Evolutionary conservation across 108 stramenopile species (phyloP).

Genomic region (Mediolabrus comicus): DNA sequence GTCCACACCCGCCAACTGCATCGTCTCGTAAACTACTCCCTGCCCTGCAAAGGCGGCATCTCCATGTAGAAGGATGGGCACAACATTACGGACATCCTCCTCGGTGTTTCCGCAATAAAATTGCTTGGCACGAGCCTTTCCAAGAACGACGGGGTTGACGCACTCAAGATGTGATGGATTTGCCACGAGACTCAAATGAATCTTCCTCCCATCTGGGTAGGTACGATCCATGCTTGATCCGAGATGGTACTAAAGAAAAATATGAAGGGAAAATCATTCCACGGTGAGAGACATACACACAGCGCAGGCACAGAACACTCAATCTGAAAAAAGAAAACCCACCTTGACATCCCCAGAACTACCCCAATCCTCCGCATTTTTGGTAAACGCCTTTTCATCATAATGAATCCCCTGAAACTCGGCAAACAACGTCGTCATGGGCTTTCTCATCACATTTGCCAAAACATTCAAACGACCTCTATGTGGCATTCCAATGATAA

Average conservation of each 20-base stretch:
- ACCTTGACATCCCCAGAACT: slow-evolving; percentile 95
- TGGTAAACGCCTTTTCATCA: slow-evolving; percentile 73
- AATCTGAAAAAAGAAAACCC: not conserved
- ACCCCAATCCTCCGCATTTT: slow-evolving; percentile 77
- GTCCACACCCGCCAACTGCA: slow-evolving; percentile 89
- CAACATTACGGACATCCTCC: slow-evolving; percentile 79
- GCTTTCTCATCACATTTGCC: slow-evolving; percentile 99
- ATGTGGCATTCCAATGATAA: slow-evolving; percentile 99
- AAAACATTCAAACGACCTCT: slow-evolving; percentile 96
- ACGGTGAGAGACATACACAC: too few relatives aligned
- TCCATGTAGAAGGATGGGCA: slow-evolving; percentile 98
- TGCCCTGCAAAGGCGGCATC: slow-evolving; percentile 99
- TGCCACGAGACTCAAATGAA: slow-evolving; percentile 95
- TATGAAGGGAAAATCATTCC: too few relatives aligned
- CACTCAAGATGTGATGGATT: slow-evolving; percentile 99
- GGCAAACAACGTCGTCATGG: slow-evolving; percentile 96
- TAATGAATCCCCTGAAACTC: slow-evolving; percentile 98
- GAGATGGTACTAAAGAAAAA: slow-evolving; percentile 84
- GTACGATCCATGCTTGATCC: slow-evolving; percentile 98
- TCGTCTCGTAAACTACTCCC: slow-evolving; percentile 98
- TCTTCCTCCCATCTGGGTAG: slow-evolving; percentile 94
- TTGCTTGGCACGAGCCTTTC: slow-evolving; percentile 98
- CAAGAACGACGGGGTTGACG: slow-evolving; percentile 95
- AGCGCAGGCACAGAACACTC: not conserved
- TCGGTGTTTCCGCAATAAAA: slow-evolving; percentile 92